Conservation (phyloP, 305 asterid species). For the Plantago lanceolata region DNA sequence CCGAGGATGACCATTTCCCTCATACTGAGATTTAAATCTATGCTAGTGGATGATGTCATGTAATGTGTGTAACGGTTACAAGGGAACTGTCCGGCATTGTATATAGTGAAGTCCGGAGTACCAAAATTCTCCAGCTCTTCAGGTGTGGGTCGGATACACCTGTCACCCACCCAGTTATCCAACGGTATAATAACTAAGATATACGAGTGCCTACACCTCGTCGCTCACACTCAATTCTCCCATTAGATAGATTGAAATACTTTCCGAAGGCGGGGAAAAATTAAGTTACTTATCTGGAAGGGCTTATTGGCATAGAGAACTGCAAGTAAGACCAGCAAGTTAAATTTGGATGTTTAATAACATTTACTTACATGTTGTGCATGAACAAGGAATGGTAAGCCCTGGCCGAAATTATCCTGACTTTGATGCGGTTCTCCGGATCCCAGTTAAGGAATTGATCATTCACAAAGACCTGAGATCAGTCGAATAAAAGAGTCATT, state of each 20-base stretch:
- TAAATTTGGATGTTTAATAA: not conserved
- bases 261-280: not conserved
- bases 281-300: constrained; percentile 38
- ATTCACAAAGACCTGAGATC: constrained; percentile 79
- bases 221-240: constrained; percentile 20
- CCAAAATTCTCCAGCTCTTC: constrained; percentile 98
- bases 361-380: constrained; percentile 87
- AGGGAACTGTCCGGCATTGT: constrained; percentile 99
- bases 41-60: constrained; percentile 99
- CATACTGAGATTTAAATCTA: constrained; percentile 82
- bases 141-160: constrained; percentile 99
- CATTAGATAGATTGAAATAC: not conserved
- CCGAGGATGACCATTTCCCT: constrained; percentile 99
- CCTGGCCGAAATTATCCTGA: constrained; percentile 95
- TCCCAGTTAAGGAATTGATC: constrained; percentile 99
- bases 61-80: constrained; percentile 98
- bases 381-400: constrained; percentile 98
- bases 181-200: constrained; percentile 27
- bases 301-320: constrained; percentile 33
- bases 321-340: constrained; percentile 32
- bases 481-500: constrained; percentile 1
- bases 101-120: constrained; percentile 98
- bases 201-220: constrained; percentile 17
- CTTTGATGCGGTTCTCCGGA: constrained; percentile 88
- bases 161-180: constrained; percentile 74